Base-by-base conservation (phyloP, 2,329 filamentous ascomycete genomes). In the Alternaria conjuncta region DNA sequence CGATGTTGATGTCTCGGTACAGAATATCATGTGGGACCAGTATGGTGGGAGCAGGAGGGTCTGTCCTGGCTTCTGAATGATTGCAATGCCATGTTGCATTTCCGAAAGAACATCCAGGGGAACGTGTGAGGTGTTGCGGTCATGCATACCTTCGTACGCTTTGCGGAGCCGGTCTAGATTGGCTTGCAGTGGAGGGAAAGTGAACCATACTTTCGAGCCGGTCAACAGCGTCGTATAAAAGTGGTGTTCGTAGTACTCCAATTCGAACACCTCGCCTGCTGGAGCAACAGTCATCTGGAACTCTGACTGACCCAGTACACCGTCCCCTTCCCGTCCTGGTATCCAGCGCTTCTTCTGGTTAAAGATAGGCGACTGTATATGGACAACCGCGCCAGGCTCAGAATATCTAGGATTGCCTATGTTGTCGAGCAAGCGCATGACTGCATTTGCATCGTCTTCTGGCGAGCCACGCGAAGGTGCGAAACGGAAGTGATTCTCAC, bases 61-160 rank as follows among this genome's bases (percentile, higher is more conserved):
- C 28, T 67, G 47, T 2, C 61, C 60, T 12, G 60, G 43, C 21
- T 59, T 57, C 44, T 70, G 69, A 23, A 70, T 56, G 45, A 71
- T 60, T 28, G 55, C 32, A n/a, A 70, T 64, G 11, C 64, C 67
- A 30, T 63, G 53, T 30, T 65, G 43, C n/a, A 65, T 25, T 26
- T 25, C 28, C n/a, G 28, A 47, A 1, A 63, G 46, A 53, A 23
- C 13, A 6, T 5, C 18, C 18, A 46, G 10, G 4, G 56, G 18
- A 6, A 54, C 47, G 13, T 44, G 28, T 26, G 36, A 36, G n/a
- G 56, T 49, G 21, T 28, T 12, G 21, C 20, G 26, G 10, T 5
- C 25, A 23, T 36, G 53, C 43, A 55, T 59, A 6, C 44, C 7
- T 36, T 30, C 49, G 20, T 59, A 60, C 4, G 55, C 50, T n/a